Conservation (phyloP, 2,329 filamentous ascomycete genomes). For the Thermomyces lanuginosus region DNA sequence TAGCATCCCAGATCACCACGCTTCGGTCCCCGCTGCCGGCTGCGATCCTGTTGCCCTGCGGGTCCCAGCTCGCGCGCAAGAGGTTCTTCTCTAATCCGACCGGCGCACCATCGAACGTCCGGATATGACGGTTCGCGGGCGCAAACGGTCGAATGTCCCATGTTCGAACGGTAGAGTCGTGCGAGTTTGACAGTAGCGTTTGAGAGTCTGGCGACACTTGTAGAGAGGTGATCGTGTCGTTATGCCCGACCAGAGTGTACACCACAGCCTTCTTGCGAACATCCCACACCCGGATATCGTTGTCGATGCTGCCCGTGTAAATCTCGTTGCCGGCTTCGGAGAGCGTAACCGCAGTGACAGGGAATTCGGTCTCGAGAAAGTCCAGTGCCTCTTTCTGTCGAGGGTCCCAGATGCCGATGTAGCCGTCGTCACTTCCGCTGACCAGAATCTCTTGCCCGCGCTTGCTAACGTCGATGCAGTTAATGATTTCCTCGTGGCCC, state of each 20-base stretch:
- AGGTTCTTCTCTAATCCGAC: constrained; percentile 82
- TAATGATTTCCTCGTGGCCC: constrained; percentile 93
- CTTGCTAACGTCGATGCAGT: constrained; percentile 72
- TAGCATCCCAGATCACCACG: constrained; percentile 77
- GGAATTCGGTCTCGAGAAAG: constrained; percentile 80
- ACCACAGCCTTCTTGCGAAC: constrained; percentile 76
- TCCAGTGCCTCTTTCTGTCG: constrained; percentile 75
- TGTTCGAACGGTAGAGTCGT: constrained; percentile 83
- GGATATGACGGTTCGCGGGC: constrained; percentile 66
- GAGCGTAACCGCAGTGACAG: constrained; percentile 79
- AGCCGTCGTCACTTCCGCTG: constrained; percentile 85
- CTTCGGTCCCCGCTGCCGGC: constrained; percentile 82
- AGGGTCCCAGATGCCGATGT: constrained; percentile 90
- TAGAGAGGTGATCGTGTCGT: constrained; percentile 80
- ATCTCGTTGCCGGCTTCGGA: constrained; percentile 90
- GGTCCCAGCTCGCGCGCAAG: constrained; percentile 77
- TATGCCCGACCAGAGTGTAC: constrained; percentile 78
- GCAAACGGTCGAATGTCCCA: constrained; percentile 97
- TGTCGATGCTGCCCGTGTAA: constrained; percentile 88
- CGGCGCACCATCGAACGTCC: constrained; percentile 83
- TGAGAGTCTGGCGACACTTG: constrained; percentile 87
- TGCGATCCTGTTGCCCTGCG: constrained; percentile 68
- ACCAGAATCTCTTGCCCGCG: constrained; percentile 81
- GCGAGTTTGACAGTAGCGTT: constrained; percentile 74
- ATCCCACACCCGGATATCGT: constrained; percentile 96